Conservation (phyloP, 257 asterid genomes). For the Leonotis leonurus region DNA sequence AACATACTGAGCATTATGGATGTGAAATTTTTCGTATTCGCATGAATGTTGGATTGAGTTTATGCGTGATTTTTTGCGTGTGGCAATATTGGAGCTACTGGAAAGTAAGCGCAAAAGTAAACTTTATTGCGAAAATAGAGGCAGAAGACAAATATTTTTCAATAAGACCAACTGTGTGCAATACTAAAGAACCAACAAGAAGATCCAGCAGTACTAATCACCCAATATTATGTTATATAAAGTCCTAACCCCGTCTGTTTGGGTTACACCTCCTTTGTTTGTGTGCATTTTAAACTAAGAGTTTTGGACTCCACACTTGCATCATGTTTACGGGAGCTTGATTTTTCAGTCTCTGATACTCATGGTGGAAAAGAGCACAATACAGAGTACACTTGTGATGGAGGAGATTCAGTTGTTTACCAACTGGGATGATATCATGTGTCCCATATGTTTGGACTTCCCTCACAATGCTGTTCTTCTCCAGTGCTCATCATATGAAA, state of each 20-base stretch:
- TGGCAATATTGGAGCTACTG: not conserved
- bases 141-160: not conserved
- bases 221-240: too few species aligned
- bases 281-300: not conserved
- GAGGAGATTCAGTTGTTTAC: conserved; percentile 59
- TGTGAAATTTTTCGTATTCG: not conserved
- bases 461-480: conserved; percentile 88
- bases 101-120: not conserved
- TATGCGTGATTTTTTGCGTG: not conserved
- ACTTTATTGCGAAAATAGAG: not conserved
- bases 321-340: conserved; percentile 20
- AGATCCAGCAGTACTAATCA: too few species aligned
- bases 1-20: not conserved
- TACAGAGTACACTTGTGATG: conserved; percentile 19
- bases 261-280: not conserved
- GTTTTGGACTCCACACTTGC: not conserved
- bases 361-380: conserved; percentile 26
- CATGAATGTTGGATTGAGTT: not conserved
- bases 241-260: not conserved
- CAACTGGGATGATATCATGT: conserved; percentile 60
- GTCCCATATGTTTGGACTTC: conserved; percentile 78
- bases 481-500: conserved; percentile 61
- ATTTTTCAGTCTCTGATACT: conserved; percentile 22
- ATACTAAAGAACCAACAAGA: not conserved
- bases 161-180: not conserved